phyloP scores from a whole-genome alignment of 2,329 filamentous ascomycete genomes.

The Fusarium concolor region DNA sequence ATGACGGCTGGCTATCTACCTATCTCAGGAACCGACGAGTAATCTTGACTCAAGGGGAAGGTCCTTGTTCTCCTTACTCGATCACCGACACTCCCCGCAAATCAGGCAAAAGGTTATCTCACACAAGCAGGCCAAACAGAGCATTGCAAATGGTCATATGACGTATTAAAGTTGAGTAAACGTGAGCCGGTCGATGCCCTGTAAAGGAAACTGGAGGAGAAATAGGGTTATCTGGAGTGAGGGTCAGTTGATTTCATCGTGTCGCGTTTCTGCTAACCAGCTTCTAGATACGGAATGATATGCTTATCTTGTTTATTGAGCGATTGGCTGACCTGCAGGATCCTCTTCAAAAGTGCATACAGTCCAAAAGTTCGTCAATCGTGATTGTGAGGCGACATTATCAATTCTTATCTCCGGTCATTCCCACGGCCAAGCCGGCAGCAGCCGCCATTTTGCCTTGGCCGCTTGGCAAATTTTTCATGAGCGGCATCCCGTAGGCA shows the following conservation, averaged over 20 bases:
- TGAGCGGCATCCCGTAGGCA: too few species aligned
- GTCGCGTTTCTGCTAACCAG: constrained; percentile 17
- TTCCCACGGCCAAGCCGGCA: constrained; percentile 30
- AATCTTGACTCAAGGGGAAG: constrained; percentile 33
- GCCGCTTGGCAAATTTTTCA: constrained; percentile 6
- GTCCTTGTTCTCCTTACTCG: constrained; percentile 29
- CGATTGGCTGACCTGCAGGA: constrained; percentile 3
- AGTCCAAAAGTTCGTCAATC: constrained; percentile 3
- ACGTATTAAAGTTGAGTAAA: constrained; percentile 16
- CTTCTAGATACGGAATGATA: constrained; percentile 26
- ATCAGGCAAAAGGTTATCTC: constrained; percentile 23
- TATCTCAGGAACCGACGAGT: constrained; percentile 3
- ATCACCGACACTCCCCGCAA: constrained; percentile 16
- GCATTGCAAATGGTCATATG: constrained; percentile 17
- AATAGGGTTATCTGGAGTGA: constrained; percentile 12
- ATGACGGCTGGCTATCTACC: constrained; percentile 20
- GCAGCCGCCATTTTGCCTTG: not conserved
- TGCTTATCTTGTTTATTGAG: not conserved
- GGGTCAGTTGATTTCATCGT: not conserved
- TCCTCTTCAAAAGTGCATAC: constrained; percentile 14
- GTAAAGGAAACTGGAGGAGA: not conserved
- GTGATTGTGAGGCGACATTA: too few species aligned
- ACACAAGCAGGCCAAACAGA: constrained; percentile 11
- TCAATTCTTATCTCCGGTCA: constrained; percentile 25
- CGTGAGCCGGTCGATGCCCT: not conserved